Evolutionary conservation across 2,329 filamentous ascomycete genomes (phyloP), one percentile per base, ranked within the genome.

Genomic region (Neoarthrinium moseri): DNA sequence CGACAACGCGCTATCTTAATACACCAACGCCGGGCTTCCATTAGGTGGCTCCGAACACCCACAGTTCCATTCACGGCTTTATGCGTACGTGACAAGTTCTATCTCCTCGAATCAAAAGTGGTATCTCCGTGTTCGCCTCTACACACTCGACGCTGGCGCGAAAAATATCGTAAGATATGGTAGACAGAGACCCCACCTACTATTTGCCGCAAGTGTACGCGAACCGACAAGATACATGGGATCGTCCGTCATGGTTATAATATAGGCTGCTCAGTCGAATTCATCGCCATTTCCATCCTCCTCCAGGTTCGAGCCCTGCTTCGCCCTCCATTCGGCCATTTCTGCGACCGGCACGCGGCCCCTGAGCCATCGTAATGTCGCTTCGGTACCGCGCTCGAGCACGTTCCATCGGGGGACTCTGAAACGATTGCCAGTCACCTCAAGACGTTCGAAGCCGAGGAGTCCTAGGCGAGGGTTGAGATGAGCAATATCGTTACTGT

Each of bases 361-460:
- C 49, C 88, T 79, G 41, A 96, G 66, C 87, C 90, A 96, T 40
- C 83, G 76, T 54, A 96, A 70, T 0, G 90, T 85, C 3, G 89
- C 86, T 56, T 95, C 90, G 0, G 91, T 96, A 1, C 92, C 92
- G 51, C 90, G 87, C 49, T 92, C 87, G 38, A 97, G 70, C 6
- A 96, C 79, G 51, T 87, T 87, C 71, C 87, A 91, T 46, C 88
- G 82, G 1, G 92, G 92, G 24, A 96, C 90, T 24, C 89, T 78
- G 68, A 97, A 97, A 24, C 84, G 78, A 63, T 97, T 97, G 0
- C 91, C 91, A 22, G 80, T 81, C 4, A 96, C 86, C 38, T 95
- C 86, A 8, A 96, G 71, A 44, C 79, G 66, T 74, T 87, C 71
- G 69, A 81, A 51, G 56, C 83, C 69, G 0, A 95, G 73, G 11